Evolutionary conservation across 73 alveolate species (phyloP).

Genomic region (Loxodes magnus): DNA sequence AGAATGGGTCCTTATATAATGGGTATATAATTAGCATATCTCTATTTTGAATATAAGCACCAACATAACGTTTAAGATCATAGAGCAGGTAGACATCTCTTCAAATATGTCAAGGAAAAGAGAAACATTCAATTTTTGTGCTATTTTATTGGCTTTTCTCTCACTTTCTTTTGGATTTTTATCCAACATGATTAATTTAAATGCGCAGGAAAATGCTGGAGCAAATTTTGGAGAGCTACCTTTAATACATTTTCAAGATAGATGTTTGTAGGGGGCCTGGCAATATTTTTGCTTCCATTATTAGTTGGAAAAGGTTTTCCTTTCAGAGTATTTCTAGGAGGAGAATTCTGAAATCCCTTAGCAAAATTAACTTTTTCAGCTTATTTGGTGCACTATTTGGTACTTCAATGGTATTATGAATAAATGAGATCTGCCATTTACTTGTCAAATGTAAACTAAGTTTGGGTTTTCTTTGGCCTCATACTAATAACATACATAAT

Average conservation of each 20-base stretch:
- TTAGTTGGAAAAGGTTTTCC: conserved; percentile 6
- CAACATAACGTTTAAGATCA: no score
- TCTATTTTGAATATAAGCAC: conserved; percentile 8
- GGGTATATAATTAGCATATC: conserved; percentile 3
- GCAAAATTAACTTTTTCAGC: conserved; percentile 29
- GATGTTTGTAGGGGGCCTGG: conserved; percentile 13
- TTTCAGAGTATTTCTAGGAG: conserved; percentile 8
- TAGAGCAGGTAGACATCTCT: no score
- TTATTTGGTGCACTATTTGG: conserved; percentile 19
- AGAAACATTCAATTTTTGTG: conserved; percentile 1
- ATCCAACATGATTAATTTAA: conserved; percentile 15
- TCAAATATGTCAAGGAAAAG: no score
- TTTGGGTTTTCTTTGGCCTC: conserved; percentile 1
- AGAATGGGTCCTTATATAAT: conserved; percentile 15
- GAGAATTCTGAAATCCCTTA: conserved; percentile 11
- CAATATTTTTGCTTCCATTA: conserved; percentile 11
- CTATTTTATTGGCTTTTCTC: conserved; percentile 1
- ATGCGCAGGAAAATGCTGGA: conserved; percentile 21
- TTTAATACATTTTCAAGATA: conserved; percentile 16
- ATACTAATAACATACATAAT: conserved; percentile 6
- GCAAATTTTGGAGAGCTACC: background rate
- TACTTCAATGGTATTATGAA: background rate
- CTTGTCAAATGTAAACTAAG: background rate
- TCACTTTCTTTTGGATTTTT: conserved; percentile 18
- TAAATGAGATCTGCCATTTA: conserved; percentile 8